Percentiles rank a stretch among this genome's conserved stretches.
phyloP scores from a whole-genome alignment of 768 basidiomycete species.

The Pleurotus djamor region DNA sequence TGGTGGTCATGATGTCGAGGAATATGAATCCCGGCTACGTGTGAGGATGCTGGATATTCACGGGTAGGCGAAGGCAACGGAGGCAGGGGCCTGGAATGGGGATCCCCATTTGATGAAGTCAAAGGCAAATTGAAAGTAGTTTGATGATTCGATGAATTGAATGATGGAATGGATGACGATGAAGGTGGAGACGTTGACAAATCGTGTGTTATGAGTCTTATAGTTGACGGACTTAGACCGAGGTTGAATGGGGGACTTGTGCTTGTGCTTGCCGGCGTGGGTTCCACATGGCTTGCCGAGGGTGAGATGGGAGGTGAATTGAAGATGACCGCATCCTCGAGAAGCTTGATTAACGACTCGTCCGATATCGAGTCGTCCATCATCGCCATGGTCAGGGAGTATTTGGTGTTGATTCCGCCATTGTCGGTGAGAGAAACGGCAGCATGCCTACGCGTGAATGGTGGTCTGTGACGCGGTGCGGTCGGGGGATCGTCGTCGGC shows the following conservation, averaged over 20 bases:
- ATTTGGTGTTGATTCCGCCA: slow-evolving; percentile 8
- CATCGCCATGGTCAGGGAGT: slow-evolving; percentile 31
- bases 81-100: neutral
- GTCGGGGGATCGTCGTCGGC: neutral
- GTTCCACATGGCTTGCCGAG: neutral
- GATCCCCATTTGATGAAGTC: neutral
- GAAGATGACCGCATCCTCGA: slow-evolving; percentile 20
- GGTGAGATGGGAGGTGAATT: slow-evolving; percentile 6
- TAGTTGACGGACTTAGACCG: neutral
- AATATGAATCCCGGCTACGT: no score
- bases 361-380: slow-evolving; percentile 37
- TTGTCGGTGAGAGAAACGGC: neutral
- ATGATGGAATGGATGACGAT: neutral
- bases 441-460: neutral
- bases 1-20: no score
- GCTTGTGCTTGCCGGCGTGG: neutral
- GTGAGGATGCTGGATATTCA: neutral
- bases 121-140: neutral
- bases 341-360: slow-evolving; percentile 29
- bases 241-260: neutral
- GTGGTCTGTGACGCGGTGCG: neutral
- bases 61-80: neutral
- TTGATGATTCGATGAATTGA: neutral
- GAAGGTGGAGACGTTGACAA: neutral
- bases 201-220: neutral